Percentiles rank a stretch among this genome's conserved stretches.
These are phyloP conservation scores for Globisporangium abappressorium DNA, from an alignment of 352 stramenopile species.

Conservation along the genomic window DNA sequence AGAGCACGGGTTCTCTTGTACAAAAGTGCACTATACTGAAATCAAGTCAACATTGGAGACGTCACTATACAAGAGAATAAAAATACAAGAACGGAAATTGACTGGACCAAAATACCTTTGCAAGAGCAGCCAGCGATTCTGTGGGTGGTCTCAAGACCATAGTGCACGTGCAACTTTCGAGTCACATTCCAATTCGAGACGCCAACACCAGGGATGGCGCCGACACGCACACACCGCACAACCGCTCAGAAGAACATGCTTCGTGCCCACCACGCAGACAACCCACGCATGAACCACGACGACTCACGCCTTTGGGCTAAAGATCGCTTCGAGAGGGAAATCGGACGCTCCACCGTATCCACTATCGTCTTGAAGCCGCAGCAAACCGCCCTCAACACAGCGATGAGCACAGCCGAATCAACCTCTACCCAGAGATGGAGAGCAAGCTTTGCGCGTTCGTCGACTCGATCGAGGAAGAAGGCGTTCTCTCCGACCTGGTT, in stretches of 20 bases:
- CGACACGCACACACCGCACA: not conserved
- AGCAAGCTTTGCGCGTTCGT: not conserved
- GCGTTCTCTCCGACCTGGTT: constrained; percentile 3
- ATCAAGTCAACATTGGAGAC: too few relatives aligned
- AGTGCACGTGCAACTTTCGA: not conserved
- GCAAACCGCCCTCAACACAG: not conserved
- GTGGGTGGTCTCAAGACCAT: not conserved
- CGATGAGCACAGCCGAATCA: not conserved
- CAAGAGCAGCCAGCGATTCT: constrained; percentile 1
- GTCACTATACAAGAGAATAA: too few relatives aligned
- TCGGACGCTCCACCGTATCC: not conserved
- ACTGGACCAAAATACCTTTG: not conserved
- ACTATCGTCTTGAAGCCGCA: not conserved
- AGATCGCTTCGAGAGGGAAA: not conserved
- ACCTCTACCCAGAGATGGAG: not conserved
- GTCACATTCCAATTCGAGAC: constrained; percentile 3
- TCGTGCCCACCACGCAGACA: not conserved
- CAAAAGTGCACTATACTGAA: too few relatives aligned
- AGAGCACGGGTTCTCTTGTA: too few relatives aligned
- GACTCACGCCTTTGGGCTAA: not conserved
- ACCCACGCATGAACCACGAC: constrained; percentile 4
- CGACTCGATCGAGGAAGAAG: not conserved
- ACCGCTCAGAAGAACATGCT: constrained; percentile 1
- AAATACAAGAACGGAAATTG: too few relatives aligned
- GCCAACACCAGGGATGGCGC: not conserved